phyloP scores from a whole-genome alignment of 371 early-diverging fungal species.

The Globomyces sp. region DNA sequence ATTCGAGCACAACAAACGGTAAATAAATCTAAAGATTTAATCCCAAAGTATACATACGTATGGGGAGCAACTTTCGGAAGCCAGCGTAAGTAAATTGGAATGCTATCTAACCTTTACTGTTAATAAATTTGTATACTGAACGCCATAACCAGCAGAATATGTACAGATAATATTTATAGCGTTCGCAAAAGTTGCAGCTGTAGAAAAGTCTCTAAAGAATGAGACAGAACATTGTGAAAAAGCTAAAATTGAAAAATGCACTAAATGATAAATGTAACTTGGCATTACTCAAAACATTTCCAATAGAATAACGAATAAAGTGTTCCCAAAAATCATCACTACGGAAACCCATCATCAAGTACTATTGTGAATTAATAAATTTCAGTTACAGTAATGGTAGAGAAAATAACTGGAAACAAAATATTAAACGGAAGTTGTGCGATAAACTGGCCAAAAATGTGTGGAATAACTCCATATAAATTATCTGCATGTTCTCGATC shows the following conservation, averaged over 20 bases:
- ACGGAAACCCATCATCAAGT: conserved; percentile 41
- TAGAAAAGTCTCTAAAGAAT: conserved; percentile 42
- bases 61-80: background rate
- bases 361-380: background rate
- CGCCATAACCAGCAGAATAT: conserved; percentile 14
- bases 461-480: conserved; percentile 41
- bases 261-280: no score
- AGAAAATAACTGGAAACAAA: conserved; percentile 17
- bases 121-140: background rate
- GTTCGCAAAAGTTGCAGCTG: conserved; percentile 40
- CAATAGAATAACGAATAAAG: conserved; percentile 24
- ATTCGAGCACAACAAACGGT: conserved; percentile 34
- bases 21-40: conserved; percentile 22
- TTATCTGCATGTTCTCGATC: conserved; percentile 44
- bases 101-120: conserved; percentile 13
- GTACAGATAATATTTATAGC: conserved; percentile 20
- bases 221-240: conserved; percentile 31
- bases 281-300: conserved; percentile 15
- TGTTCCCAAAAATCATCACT: conserved; percentile 34
- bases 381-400: background rate
- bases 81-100: conserved; percentile 45
- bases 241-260: conserved; percentile 24
- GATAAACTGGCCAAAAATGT: conserved; percentile 34
- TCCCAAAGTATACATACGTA: conserved; percentile 11
- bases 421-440: conserved; percentile 33